Percentiles rank a stretch among this genome's conserved stretches.
These are phyloP conservation scores for Metarhizium album DNA, from an alignment of 2,329 filamentous ascomycete genomes.

Conservation along the genomic window DNA sequence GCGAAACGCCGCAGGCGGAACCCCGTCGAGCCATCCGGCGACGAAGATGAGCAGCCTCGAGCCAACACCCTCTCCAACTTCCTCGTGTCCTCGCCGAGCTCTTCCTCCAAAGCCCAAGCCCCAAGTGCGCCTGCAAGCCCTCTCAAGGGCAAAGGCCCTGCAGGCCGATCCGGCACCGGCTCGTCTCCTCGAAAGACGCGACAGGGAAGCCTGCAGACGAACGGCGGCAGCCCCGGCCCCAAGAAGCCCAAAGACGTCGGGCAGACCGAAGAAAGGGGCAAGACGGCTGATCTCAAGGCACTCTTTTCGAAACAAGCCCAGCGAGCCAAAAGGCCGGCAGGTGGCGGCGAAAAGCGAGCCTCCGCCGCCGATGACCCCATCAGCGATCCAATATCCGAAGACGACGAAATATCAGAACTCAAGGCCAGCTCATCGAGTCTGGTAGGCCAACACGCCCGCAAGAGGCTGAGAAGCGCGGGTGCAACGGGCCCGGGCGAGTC, in stretches of 20 bases:
- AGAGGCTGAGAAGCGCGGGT: constrained; percentile 33
- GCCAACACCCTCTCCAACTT: constrained; percentile 42
- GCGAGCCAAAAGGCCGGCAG: constrained; percentile 27
- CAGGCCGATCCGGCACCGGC: constrained; percentile 6
- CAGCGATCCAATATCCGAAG: constrained; percentile 49
- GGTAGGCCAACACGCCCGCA: constrained; percentile 45
- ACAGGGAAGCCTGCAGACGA: constrained; percentile 11
- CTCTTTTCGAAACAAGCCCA: constrained; percentile 54
- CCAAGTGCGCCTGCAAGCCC: constrained; percentile 31
- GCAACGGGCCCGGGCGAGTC: constrained; percentile 13
- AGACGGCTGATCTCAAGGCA: constrained; percentile 44
- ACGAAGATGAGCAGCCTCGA: constrained; percentile 34
- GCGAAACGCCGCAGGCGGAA: constrained; percentile 50
- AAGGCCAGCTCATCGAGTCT: constrained; percentile 41
- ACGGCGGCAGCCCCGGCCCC: constrained; percentile 21
- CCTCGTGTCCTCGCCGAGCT: constrained; percentile 40
- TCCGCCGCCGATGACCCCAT: constrained; percentile 36
- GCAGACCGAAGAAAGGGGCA: constrained; percentile 39
- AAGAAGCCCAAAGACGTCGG: constrained; percentile 28
- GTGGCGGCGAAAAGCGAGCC: constrained; percentile 17
- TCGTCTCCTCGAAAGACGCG: constrained; percentile 14
- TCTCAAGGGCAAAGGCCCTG: constrained; percentile 19
- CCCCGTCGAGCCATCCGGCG: constrained; percentile 37
- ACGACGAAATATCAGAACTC: constrained; percentile 43
- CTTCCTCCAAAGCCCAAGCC: constrained; percentile 22